Evolutionary conservation across 2,329 filamentous ascomycete species (phyloP), one percentile per base, ranked within the genome.

Genomic region (Stagonosporopsis vannaccii): DNA sequence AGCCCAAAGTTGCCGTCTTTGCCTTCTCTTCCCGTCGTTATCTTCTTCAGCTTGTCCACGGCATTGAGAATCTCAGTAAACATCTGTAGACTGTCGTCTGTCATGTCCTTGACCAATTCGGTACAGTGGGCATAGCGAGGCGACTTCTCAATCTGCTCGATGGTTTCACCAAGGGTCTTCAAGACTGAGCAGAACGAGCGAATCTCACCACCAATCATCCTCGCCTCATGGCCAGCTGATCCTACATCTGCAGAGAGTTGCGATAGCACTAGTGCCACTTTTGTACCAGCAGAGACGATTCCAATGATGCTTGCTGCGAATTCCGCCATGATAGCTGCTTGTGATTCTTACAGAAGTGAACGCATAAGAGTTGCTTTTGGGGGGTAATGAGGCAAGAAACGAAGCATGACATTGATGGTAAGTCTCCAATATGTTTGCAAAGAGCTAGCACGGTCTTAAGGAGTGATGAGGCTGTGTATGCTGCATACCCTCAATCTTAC

Each of bases 281-380:
- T 66, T 4, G 66, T 61, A 17, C 66, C 66, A 5, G 64, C 63
- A 19, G 66, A 67, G 6, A 67, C 58, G 25, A 68, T 66, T 22
- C 62, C 62, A 13, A 68, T 60, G 25, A 68, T 67, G 48, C 62
- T 63, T n/a, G 53, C 63, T n/a, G 60, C 63, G 28, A 68, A 37
- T 37, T 65, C 63, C 12, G 63, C 63, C 63, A 65, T 66, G n/a
- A 6, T 51, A 0, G 3, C 23, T 12, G 15, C 2, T 15, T 6
- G 13, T 12, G 12, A 9, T 9, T 20, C 19, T 30, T 6, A 25
- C 6, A 6, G 9, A 17, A 25, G 39, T 9, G 8, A 5, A 37
- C n/a, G 8, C n/a, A 20, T 12, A 13, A 37, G n/a, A 9, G 11
- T 3, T 20, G 11, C 7, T 20, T 2, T 11, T 36, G 8, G 33